These are phyloP conservation scores for Friedmanniomyces simplex DNA, from an alignment of 495 filamentous ascomycete genomes.

Conservation along the genomic window DNA sequence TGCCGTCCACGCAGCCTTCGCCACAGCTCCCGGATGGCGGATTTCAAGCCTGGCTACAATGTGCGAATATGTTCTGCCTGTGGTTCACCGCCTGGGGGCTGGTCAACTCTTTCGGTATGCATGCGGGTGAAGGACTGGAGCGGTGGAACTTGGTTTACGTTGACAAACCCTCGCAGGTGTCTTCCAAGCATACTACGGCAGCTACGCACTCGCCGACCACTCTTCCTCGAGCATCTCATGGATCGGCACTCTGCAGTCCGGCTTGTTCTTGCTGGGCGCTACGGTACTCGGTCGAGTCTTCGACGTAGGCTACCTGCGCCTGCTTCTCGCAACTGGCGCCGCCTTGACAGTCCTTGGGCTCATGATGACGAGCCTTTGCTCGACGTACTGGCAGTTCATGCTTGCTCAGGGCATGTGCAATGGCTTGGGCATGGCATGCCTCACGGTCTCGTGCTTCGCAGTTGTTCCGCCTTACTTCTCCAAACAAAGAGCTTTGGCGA, in stretches of 20 bases:
- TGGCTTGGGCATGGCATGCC: neutral
- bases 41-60: constrained; percentile 53
- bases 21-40: constrained; percentile 40
- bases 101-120: constrained; percentile 18
- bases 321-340: constrained; percentile 22
- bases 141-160: neutral
- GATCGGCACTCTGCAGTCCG: constrained; percentile 28
- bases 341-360: neutral
- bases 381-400: constrained; percentile 5
- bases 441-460: neutral
- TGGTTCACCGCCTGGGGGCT: constrained; percentile 54
- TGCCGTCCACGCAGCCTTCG: neutral
- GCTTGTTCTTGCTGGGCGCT: constrained; percentile 41
- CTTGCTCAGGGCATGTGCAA: constrained; percentile 6
- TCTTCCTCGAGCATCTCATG: constrained; percentile 27
- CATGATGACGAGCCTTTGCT: constrained; percentile 6
- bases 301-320: constrained; percentile 34
- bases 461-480: constrained; percentile 42
- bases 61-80: constrained; percentile 49
- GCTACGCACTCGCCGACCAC: constrained; percentile 28
- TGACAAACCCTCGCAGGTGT: neutral
- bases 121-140: neutral
- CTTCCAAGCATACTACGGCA: constrained; percentile 27
- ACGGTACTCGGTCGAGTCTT: constrained; percentile 51
- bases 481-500: constrained; percentile 34